phyloP scores from a whole-genome alignment of 257 asterid species.

The Solanum microdontum region DNA sequence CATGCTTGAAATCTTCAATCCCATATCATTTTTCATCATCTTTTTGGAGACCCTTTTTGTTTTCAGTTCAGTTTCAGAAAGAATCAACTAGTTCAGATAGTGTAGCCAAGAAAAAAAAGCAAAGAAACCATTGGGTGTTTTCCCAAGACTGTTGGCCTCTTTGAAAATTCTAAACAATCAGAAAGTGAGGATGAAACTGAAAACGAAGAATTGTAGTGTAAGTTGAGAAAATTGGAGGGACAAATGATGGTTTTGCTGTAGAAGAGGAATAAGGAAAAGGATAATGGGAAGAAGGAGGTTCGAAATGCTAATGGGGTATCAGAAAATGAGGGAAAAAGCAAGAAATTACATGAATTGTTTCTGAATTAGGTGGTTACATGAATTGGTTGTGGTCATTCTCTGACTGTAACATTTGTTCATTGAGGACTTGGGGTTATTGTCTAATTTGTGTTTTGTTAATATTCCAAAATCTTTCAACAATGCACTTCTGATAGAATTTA shows the following conservation, averaged over 20 bases:
- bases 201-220: slow-evolving; percentile 14
- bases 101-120: not conserved
- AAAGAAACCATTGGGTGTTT: slow-evolving; percentile 24
- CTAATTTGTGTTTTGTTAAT: not conserved
- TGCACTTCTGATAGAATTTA: not conserved
- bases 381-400: not conserved
- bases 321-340: not conserved
- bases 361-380: not conserved
- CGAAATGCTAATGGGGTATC: not conserved
- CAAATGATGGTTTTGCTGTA: slow-evolving; percentile 23
- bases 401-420: not conserved
- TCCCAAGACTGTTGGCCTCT: slow-evolving; percentile 33
- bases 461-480: not conserved
- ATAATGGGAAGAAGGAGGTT: not conserved
- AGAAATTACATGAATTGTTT: slow-evolving; percentile 27
- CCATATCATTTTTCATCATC: slow-evolving; percentile 8
- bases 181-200: slow-evolving; percentile 8
- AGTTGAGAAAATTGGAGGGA: slow-evolving; percentile 35
- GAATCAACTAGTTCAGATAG: slow-evolving; percentile 1
- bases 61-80: slow-evolving; percentile 12
- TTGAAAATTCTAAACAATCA: not conserved
- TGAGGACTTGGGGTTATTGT: not conserved
- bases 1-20: not conserved
- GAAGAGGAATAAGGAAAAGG: slow-evolving; percentile 2
- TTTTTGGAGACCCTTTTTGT: slow-evolving; percentile 23